Conservation (phyloP, 2,329 filamentous ascomycete species). For the Stachybotrys elegans region DNA sequence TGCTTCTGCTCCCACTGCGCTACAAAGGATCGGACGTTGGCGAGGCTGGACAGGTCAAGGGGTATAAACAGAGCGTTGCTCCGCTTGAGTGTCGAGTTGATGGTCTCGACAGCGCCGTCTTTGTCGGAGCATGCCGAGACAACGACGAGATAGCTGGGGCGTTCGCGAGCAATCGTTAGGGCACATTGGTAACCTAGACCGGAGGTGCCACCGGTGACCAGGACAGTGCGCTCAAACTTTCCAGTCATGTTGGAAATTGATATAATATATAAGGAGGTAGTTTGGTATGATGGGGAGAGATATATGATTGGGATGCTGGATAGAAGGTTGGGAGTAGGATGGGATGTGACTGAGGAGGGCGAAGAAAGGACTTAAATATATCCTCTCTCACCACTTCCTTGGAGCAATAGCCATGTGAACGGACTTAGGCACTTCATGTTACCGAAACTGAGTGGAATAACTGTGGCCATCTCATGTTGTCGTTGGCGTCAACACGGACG, state of each 20-base stretch:
- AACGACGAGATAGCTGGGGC: conserved; percentile 34
- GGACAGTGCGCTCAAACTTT: conserved; percentile 9
- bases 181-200: conserved; percentile 38
- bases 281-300: background rate
- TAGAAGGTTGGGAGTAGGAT: background rate
- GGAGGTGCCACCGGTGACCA: conserved; percentile 41
- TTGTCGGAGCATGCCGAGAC: conserved; percentile 37
- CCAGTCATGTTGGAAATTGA: background rate
- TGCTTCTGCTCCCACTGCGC: conserved; percentile 24
- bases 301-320: background rate
- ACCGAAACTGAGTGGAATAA: background rate
- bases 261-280: background rate
- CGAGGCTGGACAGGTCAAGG: conserved; percentile 35
- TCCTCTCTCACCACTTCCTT: background rate
- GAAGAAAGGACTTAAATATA: background rate
- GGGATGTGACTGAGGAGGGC: background rate
- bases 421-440: no score
- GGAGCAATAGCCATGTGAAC: background rate
- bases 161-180: conserved; percentile 30
- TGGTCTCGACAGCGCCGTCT: conserved; percentile 30
- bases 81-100: conserved; percentile 36
- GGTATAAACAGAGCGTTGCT: conserved; percentile 34
- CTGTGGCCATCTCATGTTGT: background rate
- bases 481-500: background rate
- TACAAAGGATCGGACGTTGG: conserved; percentile 36